phyloP scores from a whole-genome alignment of 129 eudicot genomes.

The Smallanthus sonchifolius region DNA sequence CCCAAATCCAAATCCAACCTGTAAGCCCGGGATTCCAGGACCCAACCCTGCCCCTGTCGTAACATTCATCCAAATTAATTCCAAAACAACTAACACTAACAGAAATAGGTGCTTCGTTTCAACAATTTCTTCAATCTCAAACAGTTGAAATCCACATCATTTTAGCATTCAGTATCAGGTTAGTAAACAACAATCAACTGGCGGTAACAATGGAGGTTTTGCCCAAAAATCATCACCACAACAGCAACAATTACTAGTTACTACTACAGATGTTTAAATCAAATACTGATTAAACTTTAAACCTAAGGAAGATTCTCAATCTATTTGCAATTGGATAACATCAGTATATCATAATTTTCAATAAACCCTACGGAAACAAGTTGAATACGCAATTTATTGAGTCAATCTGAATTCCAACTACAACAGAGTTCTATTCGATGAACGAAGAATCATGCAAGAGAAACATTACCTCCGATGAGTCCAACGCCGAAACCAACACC shows the following conservation, averaged over 20 bases:
- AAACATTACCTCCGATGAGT: conserved; percentile 60
- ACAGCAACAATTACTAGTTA: neutral
- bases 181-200: neutral
- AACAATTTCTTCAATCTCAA: neutral
- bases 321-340: neutral
- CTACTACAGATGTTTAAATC: neutral
- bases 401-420: neutral
- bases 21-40: conserved; percentile 87
- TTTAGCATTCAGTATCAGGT: neutral
- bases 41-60: conserved; percentile 81
- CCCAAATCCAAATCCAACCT: conserved; percentile 90
- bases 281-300: neutral
- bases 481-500: conserved; percentile 87
- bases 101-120: neutral
- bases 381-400: neutral
- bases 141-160: neutral
- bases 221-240: neutral
- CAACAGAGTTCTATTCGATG: neutral
- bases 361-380: neutral
- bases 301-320: neutral
- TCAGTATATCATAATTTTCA: neutral
- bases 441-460: neutral
- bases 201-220: neutral
- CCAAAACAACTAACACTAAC: neutral
- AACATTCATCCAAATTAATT: neutral